Base-by-base conservation (phyloP, 345 rosid species). In the Carallia pectinifolia region DNA sequence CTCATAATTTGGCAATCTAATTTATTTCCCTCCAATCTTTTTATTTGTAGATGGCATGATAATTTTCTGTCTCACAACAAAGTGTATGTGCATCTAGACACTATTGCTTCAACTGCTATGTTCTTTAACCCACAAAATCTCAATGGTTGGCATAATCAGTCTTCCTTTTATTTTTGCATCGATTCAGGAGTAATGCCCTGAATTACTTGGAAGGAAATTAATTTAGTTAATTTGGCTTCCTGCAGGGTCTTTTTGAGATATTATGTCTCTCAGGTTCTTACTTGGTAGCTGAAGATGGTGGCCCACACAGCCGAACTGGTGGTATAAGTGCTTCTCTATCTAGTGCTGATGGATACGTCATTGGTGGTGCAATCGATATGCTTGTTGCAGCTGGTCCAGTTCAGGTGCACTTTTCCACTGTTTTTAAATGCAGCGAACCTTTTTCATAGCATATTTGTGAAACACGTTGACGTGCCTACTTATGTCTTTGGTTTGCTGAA, bases 321-420 rank as follows among this genome's bases (percentile, higher is more conserved):
- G 98, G 99, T 66, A 56, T 96, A 37, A 96, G 98, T 76, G 98
- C 86, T 70, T 92, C 99, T 7, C 90, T 96, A 75, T 88, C 95
- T 40, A 89, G 93, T 78, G 89, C 94, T 0, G 99, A 96, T 68
- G 98, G 99, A 53, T 90, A 86, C 19, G 93, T 96, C 58, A 65
- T 96, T 60, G 99, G 99, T 37, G 99, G 99, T 62, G 93, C 93
- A 18, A 86, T 88, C 38, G 96, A 82, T 61, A 77, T 80, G 80
- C 92, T 96, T 73, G 85, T 85, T 34, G 98, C 99, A 55, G 88
- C 93, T 61, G 81, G 86, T 77, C 88, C 84, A 0, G 90, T 92
- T 68, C 96, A 92, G 99, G 99, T 96, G 67, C 62, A 62, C n/a
- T 54, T 71, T 67, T 44, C 50, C 30, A 61, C 12, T 40, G 23